Base-by-base conservation (phyloP, 1,284 basidiomycete genomes). In the Marasmius tenuissimus region DNA sequence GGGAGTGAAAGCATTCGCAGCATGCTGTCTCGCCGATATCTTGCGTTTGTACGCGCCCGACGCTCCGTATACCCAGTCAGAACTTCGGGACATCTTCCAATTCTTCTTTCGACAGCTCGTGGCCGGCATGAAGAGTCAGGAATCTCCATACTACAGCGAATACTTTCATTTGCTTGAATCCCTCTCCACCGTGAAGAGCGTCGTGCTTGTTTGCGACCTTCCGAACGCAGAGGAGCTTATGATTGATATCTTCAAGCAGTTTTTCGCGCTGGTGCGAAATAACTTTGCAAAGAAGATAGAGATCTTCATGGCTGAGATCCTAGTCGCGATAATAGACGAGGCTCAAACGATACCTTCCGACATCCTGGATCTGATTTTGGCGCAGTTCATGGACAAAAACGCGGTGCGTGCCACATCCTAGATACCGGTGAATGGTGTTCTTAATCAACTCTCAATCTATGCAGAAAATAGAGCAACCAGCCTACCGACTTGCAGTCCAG, bases 11-110 rank as follows among this genome's bases (percentile, higher is more conserved):
- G 96, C 95, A 0, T 93, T 93, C 68, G 87, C 92, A 5, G 96
- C 95, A 0, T 97, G 95, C 75, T 98, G 96, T 76, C 84, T 99
- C 18, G 95, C 96, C 1, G 96, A 99, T 74, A 81, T 98, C 62
- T 86, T 99, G 56, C 80, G 95, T 40, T 84, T 99, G 52, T 98
- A 96, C 74, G 97, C 97, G 0, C 97, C 97, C 1, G 94, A 98
- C 72, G 97, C 97, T 35, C 97, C 97, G 10, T 99, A 97, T 73
- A 96, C 90, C 3, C 88, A 89, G 55, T 77, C 83, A 53, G 93
- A 98, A 73, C 86, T 98, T 45, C 84, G 92, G 78, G 94, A 97
- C 74, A 96, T 98, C 71, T 98, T 98, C 76, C 87, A 94, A 70
- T 98, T 98, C 83, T 93, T 97, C 81, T 87, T 95, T 71, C 82